phyloP scores from a whole-genome alignment of 1,139 yeast species.

The Yamadazyma oceani region DNA sequence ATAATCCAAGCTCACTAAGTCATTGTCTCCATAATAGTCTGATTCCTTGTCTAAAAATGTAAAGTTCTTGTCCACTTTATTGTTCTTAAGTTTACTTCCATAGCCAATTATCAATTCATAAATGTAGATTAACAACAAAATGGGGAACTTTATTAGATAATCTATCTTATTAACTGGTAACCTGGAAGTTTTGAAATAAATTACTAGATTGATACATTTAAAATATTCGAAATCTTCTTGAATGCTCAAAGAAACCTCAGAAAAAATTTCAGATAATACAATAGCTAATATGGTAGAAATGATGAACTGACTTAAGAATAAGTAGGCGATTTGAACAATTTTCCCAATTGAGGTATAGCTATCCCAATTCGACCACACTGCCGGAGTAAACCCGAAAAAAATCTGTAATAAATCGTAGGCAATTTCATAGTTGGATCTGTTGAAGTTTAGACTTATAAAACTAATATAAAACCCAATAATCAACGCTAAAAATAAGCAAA shows the following conservation, averaged over 20 bases:
- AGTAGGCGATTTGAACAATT: slow-evolving; percentile 49
- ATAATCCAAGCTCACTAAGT: slow-evolving; percentile 22
- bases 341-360: slow-evolving; percentile 52
- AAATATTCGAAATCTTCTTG: slow-evolving; percentile 45
- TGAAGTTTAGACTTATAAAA: slow-evolving; percentile 51
- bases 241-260: slow-evolving; percentile 37
- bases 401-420: slow-evolving; percentile 57
- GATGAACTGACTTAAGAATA: slow-evolving; percentile 58
- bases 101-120: slow-evolving; percentile 32
- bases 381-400: slow-evolving; percentile 63
- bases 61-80: slow-evolving; percentile 28
- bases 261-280: slow-evolving; percentile 48
- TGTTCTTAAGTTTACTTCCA: slow-evolving; percentile 13
- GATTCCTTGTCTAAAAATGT: slow-evolving; percentile 33
- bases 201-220: slow-evolving; percentile 38
- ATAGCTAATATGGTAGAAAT: slow-evolving; percentile 60
- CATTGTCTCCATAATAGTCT: slow-evolving; percentile 32
- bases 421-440: slow-evolving; percentile 46
- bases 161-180: slow-evolving; percentile 14
- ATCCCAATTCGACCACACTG: slow-evolving; percentile 63
- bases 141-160: slow-evolving; percentile 32
- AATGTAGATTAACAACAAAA: slow-evolving; percentile 30
- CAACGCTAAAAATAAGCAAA: slow-evolving; percentile 50
- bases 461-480: slow-evolving; percentile 61
- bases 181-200: slow-evolving; percentile 29